Evolutionary conservation across 78 protist genomes (phyloP).

Genomic region (Dictyostelium citrinum): DNA sequence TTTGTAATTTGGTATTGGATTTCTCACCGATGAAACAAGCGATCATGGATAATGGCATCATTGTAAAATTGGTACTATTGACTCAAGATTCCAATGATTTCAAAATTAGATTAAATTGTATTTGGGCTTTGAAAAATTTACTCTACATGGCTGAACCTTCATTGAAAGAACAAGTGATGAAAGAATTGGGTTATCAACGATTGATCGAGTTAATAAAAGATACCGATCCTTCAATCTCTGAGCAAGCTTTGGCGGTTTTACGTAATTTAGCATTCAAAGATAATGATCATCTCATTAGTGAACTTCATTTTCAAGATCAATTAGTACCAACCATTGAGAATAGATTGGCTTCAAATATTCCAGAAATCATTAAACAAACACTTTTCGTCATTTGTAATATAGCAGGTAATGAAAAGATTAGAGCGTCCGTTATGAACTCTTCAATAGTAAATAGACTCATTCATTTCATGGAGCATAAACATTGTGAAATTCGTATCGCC

Average conservation of each 20-base stretch:
- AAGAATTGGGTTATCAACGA: conserved; percentile 17
- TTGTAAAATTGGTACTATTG: conserved; percentile 41
- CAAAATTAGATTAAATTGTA: conserved; percentile 55
- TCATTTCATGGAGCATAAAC: conserved; percentile 8
- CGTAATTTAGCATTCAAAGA: conserved; percentile 72
- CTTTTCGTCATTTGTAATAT: conserved; percentile 65
- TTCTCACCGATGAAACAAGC: conserved; percentile 85
- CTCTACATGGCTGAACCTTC: conserved; percentile 41
- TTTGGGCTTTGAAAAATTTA: conserved; percentile 84
- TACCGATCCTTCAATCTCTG: conserved; percentile 11
- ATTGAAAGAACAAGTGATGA: conserved; percentile 12
- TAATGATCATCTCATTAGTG: background rate
- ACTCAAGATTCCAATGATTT: background rate
- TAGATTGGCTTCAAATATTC: background rate
- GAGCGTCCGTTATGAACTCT: conserved; percentile 27
- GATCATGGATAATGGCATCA: conserved; percentile 74
- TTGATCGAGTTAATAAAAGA: conserved; percentile 14
- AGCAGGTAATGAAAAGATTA: conserved; percentile 33
- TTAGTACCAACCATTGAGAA: background rate
- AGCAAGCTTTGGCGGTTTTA: conserved; percentile 45
- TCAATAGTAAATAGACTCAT: background rate
- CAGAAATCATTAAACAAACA: conserved; percentile 40
- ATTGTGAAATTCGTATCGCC: conserved; percentile 15
- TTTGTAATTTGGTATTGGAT: conserved; percentile 83
- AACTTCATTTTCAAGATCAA: background rate